Conservation (phyloP, 345 rosid genomes). For the Gossypium rotundifolium region DNA sequence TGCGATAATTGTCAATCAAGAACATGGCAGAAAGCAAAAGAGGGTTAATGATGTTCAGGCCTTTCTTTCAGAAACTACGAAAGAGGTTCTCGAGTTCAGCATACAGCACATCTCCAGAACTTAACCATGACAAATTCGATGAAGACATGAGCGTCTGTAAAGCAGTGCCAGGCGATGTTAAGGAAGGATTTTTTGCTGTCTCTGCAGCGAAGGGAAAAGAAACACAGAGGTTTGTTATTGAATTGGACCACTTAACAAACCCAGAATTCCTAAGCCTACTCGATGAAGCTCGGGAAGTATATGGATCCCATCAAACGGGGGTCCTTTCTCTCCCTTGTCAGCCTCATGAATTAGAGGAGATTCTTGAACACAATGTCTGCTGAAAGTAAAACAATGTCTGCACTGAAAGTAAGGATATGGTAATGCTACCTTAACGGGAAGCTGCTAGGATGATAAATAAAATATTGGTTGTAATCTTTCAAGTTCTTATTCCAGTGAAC, state of each 20-base stretch:
- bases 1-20: neutral
- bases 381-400: neutral
- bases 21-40: conserved; percentile 4
- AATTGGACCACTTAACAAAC: conserved; percentile 16
- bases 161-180: neutral
- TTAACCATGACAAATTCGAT: neutral
- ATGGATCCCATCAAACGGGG: conserved; percentile 28
- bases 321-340: conserved; percentile 29
- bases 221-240: conserved; percentile 24
- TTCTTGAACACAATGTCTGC: conserved; percentile 1
- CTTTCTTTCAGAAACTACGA: neutral
- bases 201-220: conserved; percentile 16
- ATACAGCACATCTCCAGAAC: neutral
- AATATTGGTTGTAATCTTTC: neutral
- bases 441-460: neutral
- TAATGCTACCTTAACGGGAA: neutral
- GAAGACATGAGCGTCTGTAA: neutral
- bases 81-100: neutral
- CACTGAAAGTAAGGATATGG: neutral
- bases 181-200: conserved; percentile 12
- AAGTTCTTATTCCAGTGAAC: neutral
- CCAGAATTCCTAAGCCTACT: conserved; percentile 28
- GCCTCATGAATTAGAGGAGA: conserved; percentile 26
- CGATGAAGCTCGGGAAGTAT: conserved; percentile 29
- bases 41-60: neutral